These are phyloP conservation scores for Phanerochaete carnosa DNA, from an alignment of 768 basidiomycete species.

Conservation along the genomic window DNA sequence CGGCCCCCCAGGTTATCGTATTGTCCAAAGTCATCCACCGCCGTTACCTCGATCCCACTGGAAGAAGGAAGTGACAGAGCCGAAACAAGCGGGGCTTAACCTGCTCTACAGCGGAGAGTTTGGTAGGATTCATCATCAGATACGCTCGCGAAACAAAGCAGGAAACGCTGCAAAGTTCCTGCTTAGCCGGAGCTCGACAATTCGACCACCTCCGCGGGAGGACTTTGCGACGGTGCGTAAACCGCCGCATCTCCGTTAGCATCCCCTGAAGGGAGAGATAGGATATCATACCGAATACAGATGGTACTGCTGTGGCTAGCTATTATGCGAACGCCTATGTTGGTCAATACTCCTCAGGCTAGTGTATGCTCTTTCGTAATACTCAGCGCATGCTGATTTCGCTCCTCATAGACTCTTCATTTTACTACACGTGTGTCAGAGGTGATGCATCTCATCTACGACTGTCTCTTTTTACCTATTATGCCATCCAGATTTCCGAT, in stretches of 20 bases:
- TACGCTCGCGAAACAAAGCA: slow-evolving; percentile 37
- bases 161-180: slow-evolving; percentile 50
- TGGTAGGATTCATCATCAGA: slow-evolving; percentile 57
- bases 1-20: slow-evolving; percentile 19
- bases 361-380: slow-evolving; percentile 8
- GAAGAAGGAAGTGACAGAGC: slow-evolving; percentile 45
- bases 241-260: not conserved
- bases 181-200: slow-evolving; percentile 31
- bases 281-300: slow-evolving; percentile 75
- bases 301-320: slow-evolving; percentile 74
- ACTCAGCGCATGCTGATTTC: not conserved
- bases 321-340: slow-evolving; percentile 77
- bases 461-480: not conserved
- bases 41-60: slow-evolving; percentile 28
- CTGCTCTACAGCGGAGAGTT: slow-evolving; percentile 80
- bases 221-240: slow-evolving; percentile 51
- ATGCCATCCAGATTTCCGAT: slow-evolving; percentile 62
- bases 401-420: slow-evolving; percentile 62
- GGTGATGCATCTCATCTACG: slow-evolving; percentile 36
- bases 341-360: slow-evolving; percentile 80
- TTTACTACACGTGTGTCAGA: slow-evolving; percentile 92
- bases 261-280: slow-evolving; percentile 25
- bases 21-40: slow-evolving; percentile 14
- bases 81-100: slow-evolving; percentile 58
- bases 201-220: slow-evolving; percentile 40